Percentiles rank a stretch among this genome's conserved stretches.
phyloP scores from a whole-genome alignment of 2,329 filamentous ascomycete species.

The Fusarium xyrophilum region DNA sequence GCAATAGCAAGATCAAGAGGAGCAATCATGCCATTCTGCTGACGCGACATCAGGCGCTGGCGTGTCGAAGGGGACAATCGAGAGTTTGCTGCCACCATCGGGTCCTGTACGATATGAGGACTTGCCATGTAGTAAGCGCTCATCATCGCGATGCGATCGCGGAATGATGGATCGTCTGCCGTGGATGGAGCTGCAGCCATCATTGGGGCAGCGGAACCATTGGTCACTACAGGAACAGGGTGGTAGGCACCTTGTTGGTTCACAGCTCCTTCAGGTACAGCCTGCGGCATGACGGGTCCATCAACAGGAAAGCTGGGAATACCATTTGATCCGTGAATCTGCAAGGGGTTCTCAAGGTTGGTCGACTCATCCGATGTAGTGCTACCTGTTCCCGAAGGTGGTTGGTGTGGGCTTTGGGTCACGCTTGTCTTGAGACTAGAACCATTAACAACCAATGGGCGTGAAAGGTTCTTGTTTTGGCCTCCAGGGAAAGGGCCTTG shows the following conservation, averaged over 20 bases:
- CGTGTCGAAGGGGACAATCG: constrained; percentile 46
- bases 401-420: constrained; percentile 35
- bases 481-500: constrained; percentile 49
- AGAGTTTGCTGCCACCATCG: constrained; percentile 39
- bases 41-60: constrained; percentile 50
- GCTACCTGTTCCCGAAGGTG: constrained; percentile 21
- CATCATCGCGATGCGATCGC: constrained; percentile 53
- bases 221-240: constrained; percentile 46
- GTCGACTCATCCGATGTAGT: constrained; percentile 35
- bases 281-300: constrained; percentile 7
- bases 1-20: constrained; percentile 63
- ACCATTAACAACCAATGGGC: constrained; percentile 62
- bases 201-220: constrained; percentile 44
- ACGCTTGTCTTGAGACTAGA: constrained; percentile 50
- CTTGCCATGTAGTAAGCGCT: constrained; percentile 43
- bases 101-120: constrained; percentile 44
- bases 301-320: constrained; percentile 24
- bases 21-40: constrained; percentile 59
- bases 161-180: constrained; percentile 51
- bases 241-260: constrained; percentile 34
- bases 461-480: constrained; percentile 47
- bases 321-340: constrained; percentile 35
- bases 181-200: constrained; percentile 30
- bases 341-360: constrained; percentile 42
- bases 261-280: constrained; percentile 18